Percentiles rank a stretch among this genome's conserved stretches.
These are phyloP conservation scores for Diaporthe citri DNA, from an alignment of 2,329 filamentous ascomycete genomes.

Conservation along the genomic window DNA sequence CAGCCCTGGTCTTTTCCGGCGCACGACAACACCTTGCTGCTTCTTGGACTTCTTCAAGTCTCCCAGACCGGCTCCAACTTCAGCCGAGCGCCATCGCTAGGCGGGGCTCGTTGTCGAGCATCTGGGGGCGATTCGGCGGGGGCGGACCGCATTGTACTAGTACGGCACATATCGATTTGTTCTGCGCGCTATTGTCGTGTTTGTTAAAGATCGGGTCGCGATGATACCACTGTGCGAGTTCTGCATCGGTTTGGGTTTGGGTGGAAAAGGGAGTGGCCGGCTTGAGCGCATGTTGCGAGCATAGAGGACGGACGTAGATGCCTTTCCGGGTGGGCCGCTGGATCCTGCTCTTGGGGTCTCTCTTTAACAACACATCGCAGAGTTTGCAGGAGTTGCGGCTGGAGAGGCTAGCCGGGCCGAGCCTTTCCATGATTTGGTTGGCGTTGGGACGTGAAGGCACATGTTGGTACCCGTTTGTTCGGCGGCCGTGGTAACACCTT, in stretches of 20 bases:
- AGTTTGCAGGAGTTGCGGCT: constrained; percentile 21
- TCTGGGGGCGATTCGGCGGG: not conserved
- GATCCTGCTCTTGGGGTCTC: constrained; percentile 9
- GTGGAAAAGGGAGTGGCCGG: constrained; percentile 12
- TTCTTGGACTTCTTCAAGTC: not conserved
- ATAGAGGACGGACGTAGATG: constrained; percentile 34
- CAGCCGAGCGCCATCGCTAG: constrained; percentile 1
- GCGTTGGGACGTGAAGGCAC: constrained; percentile 12
- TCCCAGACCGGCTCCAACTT: not conserved
- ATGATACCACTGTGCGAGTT: constrained; percentile 44
- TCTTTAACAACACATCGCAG: constrained; percentile 16
- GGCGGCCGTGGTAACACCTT: constrained; percentile 31
- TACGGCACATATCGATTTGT: constrained; percentile 31
- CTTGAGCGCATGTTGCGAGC: constrained; percentile 28
- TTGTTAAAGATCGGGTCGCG: constrained; percentile 40
- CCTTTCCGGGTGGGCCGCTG: constrained; percentile 25
- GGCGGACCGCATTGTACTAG: constrained; percentile 34
- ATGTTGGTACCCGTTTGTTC: constrained; percentile 34
- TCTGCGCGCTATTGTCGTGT: constrained; percentile 24
- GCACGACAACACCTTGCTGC: not conserved
- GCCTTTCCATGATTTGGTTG: constrained; percentile 12
- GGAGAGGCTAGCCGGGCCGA: constrained; percentile 24
- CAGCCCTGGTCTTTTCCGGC: constrained; percentile 5
- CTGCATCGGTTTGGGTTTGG: constrained; percentile 32
- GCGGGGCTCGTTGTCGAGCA: not conserved